Evolutionary conservation across 495 filamentous ascomycete species (phyloP).

Genomic region (Penicillium simplicissimum): DNA sequence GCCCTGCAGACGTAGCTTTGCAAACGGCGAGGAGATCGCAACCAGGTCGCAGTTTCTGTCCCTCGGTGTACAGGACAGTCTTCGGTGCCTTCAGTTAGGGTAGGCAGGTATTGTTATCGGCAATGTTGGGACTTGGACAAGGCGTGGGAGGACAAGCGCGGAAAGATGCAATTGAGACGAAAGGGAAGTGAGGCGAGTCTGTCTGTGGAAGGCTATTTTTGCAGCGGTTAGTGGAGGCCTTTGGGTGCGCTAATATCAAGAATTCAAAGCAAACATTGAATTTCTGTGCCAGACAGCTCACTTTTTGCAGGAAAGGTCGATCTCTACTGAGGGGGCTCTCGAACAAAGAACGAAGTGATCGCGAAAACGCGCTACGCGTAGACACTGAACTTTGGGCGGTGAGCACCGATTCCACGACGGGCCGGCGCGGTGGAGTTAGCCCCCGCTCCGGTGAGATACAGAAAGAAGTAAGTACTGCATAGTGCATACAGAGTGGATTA

Average conservation of each 20-base stretch:
- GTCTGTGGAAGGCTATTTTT: background rate
- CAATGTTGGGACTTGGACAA: background rate
- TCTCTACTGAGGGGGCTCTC: background rate
- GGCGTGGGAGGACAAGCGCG: background rate
- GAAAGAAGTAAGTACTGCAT: background rate
- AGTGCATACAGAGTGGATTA: background rate
- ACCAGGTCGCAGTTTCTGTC: background rate
- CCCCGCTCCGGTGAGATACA: background rate
- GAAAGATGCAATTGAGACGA: background rate
- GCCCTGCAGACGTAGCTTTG: background rate
- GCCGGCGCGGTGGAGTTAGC: background rate
- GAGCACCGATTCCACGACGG: background rate
- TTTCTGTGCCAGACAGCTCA: background rate
- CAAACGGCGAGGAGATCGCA: background rate
- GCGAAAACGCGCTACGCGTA: slow-evolving; percentile 18
- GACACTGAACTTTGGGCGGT: slow-evolving; percentile 5
- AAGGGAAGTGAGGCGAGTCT: background rate
- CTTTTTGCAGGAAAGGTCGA: background rate
- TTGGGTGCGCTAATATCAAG: background rate
- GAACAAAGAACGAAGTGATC: slow-evolving; percentile 7
- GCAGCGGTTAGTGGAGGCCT: background rate
- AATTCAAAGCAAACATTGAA: background rate
- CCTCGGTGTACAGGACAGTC: background rate
- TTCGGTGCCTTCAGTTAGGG: background rate
- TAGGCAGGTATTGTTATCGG: background rate